A percentile compares a stretch with the other conserved stretches of the same genome.
phyloP scores from a whole-genome alignment of 805 yeast species.

The Wickerhamiella cacticola region DNA sequence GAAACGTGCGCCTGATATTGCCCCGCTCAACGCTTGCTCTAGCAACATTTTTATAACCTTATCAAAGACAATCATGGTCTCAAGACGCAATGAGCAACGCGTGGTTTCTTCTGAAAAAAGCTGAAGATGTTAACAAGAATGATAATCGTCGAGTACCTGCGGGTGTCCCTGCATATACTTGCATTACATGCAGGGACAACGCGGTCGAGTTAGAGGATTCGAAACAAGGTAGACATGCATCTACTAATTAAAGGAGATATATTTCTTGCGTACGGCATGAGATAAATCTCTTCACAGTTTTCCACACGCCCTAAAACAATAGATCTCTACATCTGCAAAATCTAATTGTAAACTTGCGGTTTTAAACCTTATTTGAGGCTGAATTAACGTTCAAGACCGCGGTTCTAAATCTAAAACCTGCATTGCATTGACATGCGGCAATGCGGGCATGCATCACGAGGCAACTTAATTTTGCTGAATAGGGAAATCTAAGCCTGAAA shows the following conservation, averaged over 20 bases:
- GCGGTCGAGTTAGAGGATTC: conserved; percentile 2
- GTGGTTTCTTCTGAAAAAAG: no score
- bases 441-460: neutral
- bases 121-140: no score
- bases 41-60: neutral
- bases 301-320: no score
- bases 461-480: neutral
- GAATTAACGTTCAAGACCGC: conserved; percentile 1
- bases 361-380: neutral
- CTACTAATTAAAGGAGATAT: neutral
- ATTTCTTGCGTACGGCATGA: neutral
- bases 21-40: neutral
- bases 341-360: neutral
- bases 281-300: no score
- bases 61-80: no score
- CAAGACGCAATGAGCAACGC: no score
- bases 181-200: conserved; percentile 8
- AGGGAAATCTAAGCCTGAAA: conserved; percentile 3
- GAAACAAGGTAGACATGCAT: conserved; percentile 3
- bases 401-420: neutral
- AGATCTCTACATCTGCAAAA: neutral
- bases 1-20: conserved; percentile 3
- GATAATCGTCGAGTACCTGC: neutral
- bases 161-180: conserved; percentile 1
- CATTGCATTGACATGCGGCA: conserved; percentile 6